Percentiles rank a stretch among this genome's conserved stretches.
phyloP scores from a whole-genome alignment of 192 early-diverging fungal species.

The Funneliformis geosporum region DNA sequence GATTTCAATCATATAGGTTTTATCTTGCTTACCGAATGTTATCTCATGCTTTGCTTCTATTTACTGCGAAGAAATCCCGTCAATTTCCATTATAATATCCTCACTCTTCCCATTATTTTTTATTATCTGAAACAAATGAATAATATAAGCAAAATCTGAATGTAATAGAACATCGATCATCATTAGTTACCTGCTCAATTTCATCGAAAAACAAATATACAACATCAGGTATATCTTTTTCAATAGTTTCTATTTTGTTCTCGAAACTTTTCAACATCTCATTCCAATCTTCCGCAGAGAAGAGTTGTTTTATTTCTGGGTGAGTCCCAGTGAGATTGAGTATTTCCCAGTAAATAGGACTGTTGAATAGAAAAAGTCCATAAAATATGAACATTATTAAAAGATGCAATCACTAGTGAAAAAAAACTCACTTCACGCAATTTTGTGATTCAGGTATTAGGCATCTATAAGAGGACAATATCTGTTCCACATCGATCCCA shows the following conservation, averaged over 20 bases:
- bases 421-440: conserved; percentile 28
- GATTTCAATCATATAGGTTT: conserved; percentile 9
- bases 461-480: conserved; percentile 15
- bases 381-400: conserved; percentile 28
- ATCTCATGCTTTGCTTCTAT: conserved; percentile 26
- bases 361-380: conserved; percentile 18
- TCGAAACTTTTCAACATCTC: conserved; percentile 35
- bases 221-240: conserved; percentile 33
- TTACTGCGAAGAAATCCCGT: conserved; percentile 12
- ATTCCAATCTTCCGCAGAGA: conserved; percentile 27
- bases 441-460: conserved; percentile 32
- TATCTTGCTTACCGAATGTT: conserved; percentile 15
- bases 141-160: conserved; percentile 23
- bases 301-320: conserved; percentile 31
- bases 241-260: conserved; percentile 21
- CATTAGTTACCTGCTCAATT: conserved; percentile 31
- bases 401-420: conserved; percentile 23
- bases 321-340: conserved; percentile 31
- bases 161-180: conserved; percentile 27
- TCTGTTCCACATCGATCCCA: conserved; percentile 31
- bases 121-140: conserved; percentile 34
- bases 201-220: conserved; percentile 34
- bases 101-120: conserved; percentile 17
- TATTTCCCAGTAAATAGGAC: conserved; percentile 36
- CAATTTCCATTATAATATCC: conserved; percentile 23